Percentiles rank a stretch among this genome's conserved stretches.
These are phyloP conservation scores for Nemophila menziesii DNA, from an alignment of 257 asterid genomes.

Conservation along the genomic window DNA sequence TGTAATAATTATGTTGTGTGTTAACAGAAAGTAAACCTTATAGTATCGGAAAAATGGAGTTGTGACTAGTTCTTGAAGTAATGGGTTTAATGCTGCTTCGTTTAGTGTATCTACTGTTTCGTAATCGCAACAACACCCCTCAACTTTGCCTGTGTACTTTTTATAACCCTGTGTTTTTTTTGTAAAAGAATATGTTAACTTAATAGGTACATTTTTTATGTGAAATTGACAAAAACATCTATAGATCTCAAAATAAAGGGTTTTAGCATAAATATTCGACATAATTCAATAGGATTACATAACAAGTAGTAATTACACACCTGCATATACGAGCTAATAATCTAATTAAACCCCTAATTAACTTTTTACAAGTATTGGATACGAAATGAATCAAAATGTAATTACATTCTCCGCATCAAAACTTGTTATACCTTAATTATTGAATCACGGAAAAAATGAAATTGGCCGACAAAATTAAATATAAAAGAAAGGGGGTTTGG, in stretches of 20 bases:
- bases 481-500: neutral
- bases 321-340: no score
- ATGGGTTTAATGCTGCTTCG: conserved; percentile 67
- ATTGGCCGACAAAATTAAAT: neutral
- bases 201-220: no score
- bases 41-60: conserved; percentile 91
- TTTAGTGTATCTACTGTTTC: conserved; percentile 82
- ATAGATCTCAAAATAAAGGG: no score
- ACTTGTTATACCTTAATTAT: neutral
- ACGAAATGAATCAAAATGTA: neutral
- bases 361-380: neutral
- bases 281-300: neutral
- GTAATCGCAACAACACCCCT: conserved; percentile 96
- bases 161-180: conserved; percentile 65
- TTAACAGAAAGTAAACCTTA: conserved; percentile 39
- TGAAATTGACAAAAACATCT: no score
- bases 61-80: conserved; percentile 74
- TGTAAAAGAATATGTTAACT: neutral
- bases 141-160: conserved; percentile 82
- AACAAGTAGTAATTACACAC: no score
- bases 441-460: neutral
- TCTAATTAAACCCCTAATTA: no score
- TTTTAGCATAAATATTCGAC: no score
- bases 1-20: no score
- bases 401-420: neutral